These are phyloP conservation scores for Maudiozyma saulgeensis DNA, from an alignment of 805 yeast genomes.

Conservation along the genomic window DNA sequence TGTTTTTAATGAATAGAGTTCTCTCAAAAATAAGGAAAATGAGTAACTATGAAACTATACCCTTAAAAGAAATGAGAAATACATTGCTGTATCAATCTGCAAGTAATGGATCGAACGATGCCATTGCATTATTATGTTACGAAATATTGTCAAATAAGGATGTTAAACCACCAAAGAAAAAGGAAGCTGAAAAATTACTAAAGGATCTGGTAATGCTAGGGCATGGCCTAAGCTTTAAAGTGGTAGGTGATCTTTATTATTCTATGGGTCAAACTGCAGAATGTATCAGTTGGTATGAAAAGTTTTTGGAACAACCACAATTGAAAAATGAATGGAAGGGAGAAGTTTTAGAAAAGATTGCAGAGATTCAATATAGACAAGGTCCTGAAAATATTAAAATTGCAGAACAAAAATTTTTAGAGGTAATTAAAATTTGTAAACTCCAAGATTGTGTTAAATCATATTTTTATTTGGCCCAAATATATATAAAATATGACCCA, in stretches of 20 bases:
- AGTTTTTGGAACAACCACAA: conserved; percentile 46
- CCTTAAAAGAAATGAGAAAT: conserved; percentile 41
- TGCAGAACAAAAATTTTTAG: conserved; percentile 54
- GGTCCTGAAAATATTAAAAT: conserved; percentile 30
- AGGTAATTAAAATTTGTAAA: conserved; percentile 53
- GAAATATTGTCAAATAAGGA: conserved; percentile 38
- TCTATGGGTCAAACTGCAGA: conserved; percentile 36
- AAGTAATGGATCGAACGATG: conserved; percentile 72
- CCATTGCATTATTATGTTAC: conserved; percentile 64
- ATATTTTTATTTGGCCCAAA: conserved; percentile 68
- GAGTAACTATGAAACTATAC: conserved; percentile 3
- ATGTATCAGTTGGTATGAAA: conserved; percentile 51
- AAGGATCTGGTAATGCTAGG: conserved; percentile 44
- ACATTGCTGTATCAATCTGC: conserved; percentile 76
- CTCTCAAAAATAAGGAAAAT: conserved; percentile 30
- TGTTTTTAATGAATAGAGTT: conserved; percentile 46
- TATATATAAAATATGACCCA: conserved; percentile 56
- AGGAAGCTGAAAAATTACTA: conserved; percentile 54
- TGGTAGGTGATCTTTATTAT: conserved; percentile 67
- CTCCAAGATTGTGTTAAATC: conserved; percentile 58
- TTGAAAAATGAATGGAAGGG: conserved; percentile 44
- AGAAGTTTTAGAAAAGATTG: conserved; percentile 63
- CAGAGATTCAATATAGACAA: conserved; percentile 48
- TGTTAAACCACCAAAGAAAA: conserved; percentile 34
- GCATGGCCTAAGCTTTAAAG: conserved; percentile 68